A percentile compares a stretch with the other conserved stretches of the same genome.
Conservation (phyloP, 441 rosid genomes). For the Adansonia madagascariensis region DNA sequence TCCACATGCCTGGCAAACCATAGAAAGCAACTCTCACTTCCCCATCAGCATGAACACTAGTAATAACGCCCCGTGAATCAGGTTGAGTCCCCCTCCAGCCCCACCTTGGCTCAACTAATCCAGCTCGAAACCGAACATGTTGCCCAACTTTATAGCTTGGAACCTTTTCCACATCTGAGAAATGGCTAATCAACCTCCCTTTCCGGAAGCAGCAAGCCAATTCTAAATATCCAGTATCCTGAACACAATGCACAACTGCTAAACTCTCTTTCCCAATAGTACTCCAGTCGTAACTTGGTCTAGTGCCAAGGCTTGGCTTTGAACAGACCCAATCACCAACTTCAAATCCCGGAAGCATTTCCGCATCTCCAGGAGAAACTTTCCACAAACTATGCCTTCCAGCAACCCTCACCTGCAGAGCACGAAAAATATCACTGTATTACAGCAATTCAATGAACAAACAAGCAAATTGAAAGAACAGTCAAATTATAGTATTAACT, state of each 20-base stretch:
- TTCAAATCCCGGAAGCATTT: constrained; percentile 93
- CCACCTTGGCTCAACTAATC: constrained; percentile 90
- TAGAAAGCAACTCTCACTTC: constrained; percentile 87
- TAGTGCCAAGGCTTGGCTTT: constrained; percentile 85
- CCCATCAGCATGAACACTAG: constrained; percentile 90
- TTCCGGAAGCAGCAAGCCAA: constrained; percentile 95
- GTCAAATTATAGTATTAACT: background rate
- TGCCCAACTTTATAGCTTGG: constrained; percentile 84
- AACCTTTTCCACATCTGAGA: constrained; percentile 88
- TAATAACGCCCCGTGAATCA: constrained; percentile 76
- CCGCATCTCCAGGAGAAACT: constrained; percentile 98
- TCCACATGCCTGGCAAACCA: constrained; percentile 88
- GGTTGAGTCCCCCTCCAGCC: constrained; percentile 92
- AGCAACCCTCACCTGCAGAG: constrained; percentile 75
- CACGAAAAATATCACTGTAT: constrained; percentile 25
- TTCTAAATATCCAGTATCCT: constrained; percentile 89
- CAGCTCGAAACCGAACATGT: constrained; percentile 81
- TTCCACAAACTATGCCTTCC: constrained; percentile 85
- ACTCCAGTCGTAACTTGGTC: constrained; percentile 98
- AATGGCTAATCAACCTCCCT: constrained; percentile 80
- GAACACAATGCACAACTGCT: constrained; percentile 92
- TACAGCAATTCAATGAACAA: constrained; percentile 19
- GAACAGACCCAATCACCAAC: constrained; percentile 99
- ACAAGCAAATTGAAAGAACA: background rate
- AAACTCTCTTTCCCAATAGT: constrained; percentile 83